Percentiles rank a stretch among this genome's conserved stretches.
Conservation (phyloP, 148 eudicot species). For the Arbutus unedo region DNA sequence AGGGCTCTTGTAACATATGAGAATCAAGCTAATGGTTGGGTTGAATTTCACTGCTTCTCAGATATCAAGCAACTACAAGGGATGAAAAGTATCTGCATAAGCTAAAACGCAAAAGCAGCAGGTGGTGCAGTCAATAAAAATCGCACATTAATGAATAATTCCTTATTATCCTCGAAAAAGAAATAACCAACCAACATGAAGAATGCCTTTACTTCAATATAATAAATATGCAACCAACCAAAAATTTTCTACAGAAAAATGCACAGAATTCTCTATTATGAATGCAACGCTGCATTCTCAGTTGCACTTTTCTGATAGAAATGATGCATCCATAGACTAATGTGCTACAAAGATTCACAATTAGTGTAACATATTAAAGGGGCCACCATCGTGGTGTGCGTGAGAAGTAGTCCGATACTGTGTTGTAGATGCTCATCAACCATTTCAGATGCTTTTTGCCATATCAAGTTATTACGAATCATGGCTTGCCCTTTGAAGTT, state of each 20-base stretch:
- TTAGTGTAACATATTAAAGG: background rate
- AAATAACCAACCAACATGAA: background rate
- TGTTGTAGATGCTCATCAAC: background rate
- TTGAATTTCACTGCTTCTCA: too few relatives aligned
- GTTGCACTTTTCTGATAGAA: background rate
- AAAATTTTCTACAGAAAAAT: background rate
- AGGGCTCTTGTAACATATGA: too few relatives aligned
- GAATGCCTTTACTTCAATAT: background rate
- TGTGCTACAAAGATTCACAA: background rate
- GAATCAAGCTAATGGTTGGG: too few relatives aligned
- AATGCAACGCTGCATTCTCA: background rate
- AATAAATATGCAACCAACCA: background rate
- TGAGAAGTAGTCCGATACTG: background rate
- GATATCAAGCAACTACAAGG: background rate
- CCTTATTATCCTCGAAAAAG: background rate
- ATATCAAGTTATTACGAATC: background rate
- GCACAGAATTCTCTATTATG: background rate
- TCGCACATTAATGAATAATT: background rate
- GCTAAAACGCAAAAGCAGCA: background rate
- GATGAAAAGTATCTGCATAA: background rate
- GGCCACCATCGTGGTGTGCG: background rate
- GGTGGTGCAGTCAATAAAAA: background rate
- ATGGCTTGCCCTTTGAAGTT: slow-evolving; percentile 19
- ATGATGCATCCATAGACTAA: background rate
- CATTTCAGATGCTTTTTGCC: background rate